A percentile compares a stretch with the other conserved stretches of the same genome.
Conservation (phyloP, 306 rosid genomes). For the Corylus americana region DNA sequence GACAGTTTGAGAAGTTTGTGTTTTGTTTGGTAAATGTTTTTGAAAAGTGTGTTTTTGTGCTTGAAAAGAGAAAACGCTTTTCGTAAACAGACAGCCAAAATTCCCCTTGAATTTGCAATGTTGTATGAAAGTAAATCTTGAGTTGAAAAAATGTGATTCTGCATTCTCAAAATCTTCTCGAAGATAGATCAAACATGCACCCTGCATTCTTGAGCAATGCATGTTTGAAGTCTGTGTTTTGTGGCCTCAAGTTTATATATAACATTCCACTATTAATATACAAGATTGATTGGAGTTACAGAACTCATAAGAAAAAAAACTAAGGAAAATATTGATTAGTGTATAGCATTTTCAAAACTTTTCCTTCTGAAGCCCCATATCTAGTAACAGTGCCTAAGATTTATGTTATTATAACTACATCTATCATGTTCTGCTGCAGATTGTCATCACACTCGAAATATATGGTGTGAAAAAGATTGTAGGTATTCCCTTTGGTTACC, state of each 20-base stretch:
- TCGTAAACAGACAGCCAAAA: no score
- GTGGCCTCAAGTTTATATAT: background rate
- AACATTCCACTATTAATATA: background rate
- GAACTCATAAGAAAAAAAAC: background rate
- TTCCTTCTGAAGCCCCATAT: background rate
- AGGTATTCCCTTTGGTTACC: constrained; percentile 97
- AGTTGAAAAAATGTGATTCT: background rate
- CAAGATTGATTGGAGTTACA: background rate
- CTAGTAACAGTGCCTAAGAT: background rate
- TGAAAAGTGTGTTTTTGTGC: no score
- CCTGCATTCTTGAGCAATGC: background rate
- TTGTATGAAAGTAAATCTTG: background rate
- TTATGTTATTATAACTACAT: background rate
- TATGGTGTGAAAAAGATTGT: constrained; percentile 90
- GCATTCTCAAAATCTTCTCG: background rate
- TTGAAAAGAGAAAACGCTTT: no score
- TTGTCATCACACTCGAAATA: constrained; percentile 95
- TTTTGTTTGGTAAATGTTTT: no score
- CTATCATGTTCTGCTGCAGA: constrained; percentile 56
- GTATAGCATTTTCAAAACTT: constrained; percentile 1
- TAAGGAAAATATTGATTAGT: background rate
- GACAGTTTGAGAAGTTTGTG: no score
- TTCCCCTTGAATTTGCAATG: no score
- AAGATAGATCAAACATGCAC: background rate
- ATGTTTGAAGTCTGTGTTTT: background rate